Evolutionary conservation across 345 rosid species (phyloP).

Genomic region (Eucalyptus caleyi): DNA sequence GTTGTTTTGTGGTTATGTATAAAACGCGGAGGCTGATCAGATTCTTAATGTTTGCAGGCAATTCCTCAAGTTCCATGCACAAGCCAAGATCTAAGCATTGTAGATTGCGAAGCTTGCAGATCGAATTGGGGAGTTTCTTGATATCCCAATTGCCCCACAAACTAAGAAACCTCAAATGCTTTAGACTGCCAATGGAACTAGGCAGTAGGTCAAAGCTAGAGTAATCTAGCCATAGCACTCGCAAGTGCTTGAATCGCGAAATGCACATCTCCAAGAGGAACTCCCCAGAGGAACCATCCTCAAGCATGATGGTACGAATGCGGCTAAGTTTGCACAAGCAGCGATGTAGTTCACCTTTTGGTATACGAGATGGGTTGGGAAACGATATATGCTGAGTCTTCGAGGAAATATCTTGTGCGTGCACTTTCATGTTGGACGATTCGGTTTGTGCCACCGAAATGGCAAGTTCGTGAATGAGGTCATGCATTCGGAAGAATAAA

Average conservation of each 20-base stretch:
- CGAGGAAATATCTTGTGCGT: not conserved
- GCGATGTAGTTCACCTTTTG: not conserved
- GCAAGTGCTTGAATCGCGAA: not conserved
- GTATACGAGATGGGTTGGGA: not conserved
- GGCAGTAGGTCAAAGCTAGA: not conserved
- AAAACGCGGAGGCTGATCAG: constrained; percentile 1
- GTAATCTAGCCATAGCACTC: not conserved
- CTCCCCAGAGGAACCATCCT: not conserved
- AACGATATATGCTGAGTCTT: not conserved
- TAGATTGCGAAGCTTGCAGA: constrained; percentile 6
- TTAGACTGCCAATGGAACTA: not conserved
- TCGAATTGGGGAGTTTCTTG: not conserved
- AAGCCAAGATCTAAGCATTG: not conserved
- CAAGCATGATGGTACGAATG: not conserved
- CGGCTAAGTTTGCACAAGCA: not conserved
- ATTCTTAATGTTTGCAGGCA: not conserved
- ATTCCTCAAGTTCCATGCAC: not conserved
- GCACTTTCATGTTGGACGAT: not conserved
- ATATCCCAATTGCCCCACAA: not conserved
- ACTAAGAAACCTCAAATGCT: constrained; percentile 8
- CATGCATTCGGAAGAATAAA: not conserved
- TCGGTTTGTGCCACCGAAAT: not conserved
- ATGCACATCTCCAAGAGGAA: not conserved
- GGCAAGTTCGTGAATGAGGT: constrained; percentile 15
- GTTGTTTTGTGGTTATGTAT: not conserved